Evolutionary conservation across 805 yeast genomes (phyloP), one percentile per base, ranked within the genome.

Genomic region (Candida nemodendra): DNA sequence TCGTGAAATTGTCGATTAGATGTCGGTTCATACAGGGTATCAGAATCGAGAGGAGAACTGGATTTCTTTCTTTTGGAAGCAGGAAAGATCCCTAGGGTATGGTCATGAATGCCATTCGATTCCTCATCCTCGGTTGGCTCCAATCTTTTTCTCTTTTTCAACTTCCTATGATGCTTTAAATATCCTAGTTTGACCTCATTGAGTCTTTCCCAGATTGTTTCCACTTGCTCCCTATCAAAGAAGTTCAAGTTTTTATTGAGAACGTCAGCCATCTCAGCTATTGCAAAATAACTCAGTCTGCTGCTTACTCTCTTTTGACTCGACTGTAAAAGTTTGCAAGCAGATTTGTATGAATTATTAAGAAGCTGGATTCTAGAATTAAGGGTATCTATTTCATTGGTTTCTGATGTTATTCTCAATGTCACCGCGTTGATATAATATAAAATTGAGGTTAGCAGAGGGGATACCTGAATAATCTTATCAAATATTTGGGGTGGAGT

Each of bases 391-490:
- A 41, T 12, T 17, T 52, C 56, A 2, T 47, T 27, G 3, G 39
- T 24, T 5, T 36, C 18, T 16, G 33, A 38, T 27, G 43, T 41
- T 5, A 19, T 21, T 17, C 28, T 40, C 26, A 35, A 32, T 2
- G 48, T 45, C 27, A 45, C 31, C 5, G 53, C 60, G 15, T 37
- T 36, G 14, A 54, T 50, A 17, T 46, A 54, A 30, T 48, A 57
- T 3, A 53, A 14, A n/a, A 58, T 31, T 1, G 65, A 50, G 6
- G 50, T 28, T 12, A 60, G 36, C 19, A 57, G 30, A 4, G 65
- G 65, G 1, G 57, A 44, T 2, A 40, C 30, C n/a, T 44, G 51
- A 4, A 30, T 15, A 4, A 47, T 31, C 19, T 33, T 41, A 5
- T 47, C 38, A 1, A 48, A 9, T 5, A 16, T 17, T 9, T 39